phyloP scores from a whole-genome alignment of 768 basidiomycete genomes.

The Boletus tomentosulus region DNA sequence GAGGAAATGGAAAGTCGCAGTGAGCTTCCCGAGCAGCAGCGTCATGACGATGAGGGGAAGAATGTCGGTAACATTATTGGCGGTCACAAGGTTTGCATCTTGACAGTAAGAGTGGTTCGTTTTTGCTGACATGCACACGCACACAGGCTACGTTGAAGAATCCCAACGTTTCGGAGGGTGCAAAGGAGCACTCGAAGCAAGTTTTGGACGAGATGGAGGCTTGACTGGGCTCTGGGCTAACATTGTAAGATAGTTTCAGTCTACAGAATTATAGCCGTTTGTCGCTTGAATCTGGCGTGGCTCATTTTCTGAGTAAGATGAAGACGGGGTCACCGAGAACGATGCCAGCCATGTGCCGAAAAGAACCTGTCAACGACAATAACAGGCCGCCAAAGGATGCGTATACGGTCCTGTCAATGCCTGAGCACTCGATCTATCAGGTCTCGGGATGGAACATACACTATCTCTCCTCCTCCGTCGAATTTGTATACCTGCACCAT shows the following conservation, averaged over 20 bases:
- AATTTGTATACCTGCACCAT: conserved; percentile 85
- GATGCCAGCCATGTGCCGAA: conserved; percentile 86
- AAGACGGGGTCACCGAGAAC: conserved; percentile 93
- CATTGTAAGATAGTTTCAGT: conserved; percentile 8
- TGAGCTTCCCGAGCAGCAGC: conserved; percentile 15
- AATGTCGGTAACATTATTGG: conserved; percentile 18
- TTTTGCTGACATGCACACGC: background rate
- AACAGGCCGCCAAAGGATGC: conserved; percentile 95
- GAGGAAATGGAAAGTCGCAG: conserved; percentile 17
- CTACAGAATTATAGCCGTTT: background rate
- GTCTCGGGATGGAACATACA: conserved; percentile 43
- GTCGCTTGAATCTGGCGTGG: background rate
- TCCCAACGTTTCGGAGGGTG: conserved; percentile 18
- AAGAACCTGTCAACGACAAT: conserved; percentile 90
- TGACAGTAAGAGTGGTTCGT: too few relatives aligned
- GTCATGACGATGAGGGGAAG: background rate
- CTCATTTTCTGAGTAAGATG: conserved; percentile 75
- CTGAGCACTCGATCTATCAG: conserved; percentile 1
- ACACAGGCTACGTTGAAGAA: conserved; percentile 21
- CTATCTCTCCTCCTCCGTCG: conserved; percentile 81
- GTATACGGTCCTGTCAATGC: conserved; percentile 74
- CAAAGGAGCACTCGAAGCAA: conserved; percentile 12
- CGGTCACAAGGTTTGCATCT: conserved; percentile 16
- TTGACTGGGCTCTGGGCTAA: background rate
- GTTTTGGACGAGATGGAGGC: conserved; percentile 9